phyloP scores from a whole-genome alignment of 306 rosid species.

The Lagenaria siceraria region DNA sequence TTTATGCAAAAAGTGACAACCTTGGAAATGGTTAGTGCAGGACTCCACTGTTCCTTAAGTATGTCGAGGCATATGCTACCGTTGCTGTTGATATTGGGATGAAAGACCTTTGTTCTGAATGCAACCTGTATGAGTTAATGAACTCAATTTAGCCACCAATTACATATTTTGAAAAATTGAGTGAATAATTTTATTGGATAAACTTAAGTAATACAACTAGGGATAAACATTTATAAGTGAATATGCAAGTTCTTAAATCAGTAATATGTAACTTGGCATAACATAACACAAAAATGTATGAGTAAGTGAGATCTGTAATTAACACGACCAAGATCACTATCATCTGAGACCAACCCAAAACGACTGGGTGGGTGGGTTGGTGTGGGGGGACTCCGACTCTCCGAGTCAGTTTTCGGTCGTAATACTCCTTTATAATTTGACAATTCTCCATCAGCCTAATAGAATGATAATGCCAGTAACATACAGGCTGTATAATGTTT shows the following conservation, averaged over 20 bases:
- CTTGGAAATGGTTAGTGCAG: slow-evolving; percentile 69
- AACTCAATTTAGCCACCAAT: neutral
- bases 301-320: neutral
- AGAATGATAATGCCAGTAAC: neutral
- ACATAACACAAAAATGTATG: neutral
- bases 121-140: slow-evolving; percentile 35
- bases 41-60: slow-evolving; percentile 73
- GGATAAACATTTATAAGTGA: neutral
- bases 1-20: slow-evolving; percentile 15
- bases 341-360: neutral
- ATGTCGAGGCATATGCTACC: slow-evolving; percentile 78
- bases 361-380: neutral
- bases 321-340: neutral
- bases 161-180: neutral
- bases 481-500: neutral
- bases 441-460: neutral
- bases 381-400: neutral
- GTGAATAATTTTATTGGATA: neutral
- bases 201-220: neutral
- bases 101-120: slow-evolving; percentile 61
- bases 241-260: neutral
- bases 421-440: too few relatives aligned
- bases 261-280: neutral
- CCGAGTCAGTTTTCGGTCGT: too few relatives aligned
- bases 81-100: slow-evolving; percentile 63